A percentile compares a stretch with the other conserved stretches of the same genome.
phyloP scores from a whole-genome alignment of 352 stramenopile genomes.

The Globisporangium echinulatum region DNA sequence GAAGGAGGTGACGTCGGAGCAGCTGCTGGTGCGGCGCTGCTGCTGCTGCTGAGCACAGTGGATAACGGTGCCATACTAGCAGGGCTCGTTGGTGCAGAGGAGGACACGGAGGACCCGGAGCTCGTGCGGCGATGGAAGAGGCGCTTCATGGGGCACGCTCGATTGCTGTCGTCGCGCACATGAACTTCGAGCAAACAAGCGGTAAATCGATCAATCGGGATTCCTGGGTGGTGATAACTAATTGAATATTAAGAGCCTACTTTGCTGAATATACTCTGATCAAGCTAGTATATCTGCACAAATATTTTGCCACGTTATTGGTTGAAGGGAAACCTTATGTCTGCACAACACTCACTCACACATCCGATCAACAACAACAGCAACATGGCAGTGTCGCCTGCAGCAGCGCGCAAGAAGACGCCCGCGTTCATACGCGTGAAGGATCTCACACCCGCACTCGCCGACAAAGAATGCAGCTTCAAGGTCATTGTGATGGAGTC shows the following conservation, averaged over 20 bases:
- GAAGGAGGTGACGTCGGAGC: not conserved
- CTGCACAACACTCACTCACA: too few species aligned
- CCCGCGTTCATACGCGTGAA: constrained; percentile 51
- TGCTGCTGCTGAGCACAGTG: not conserved
- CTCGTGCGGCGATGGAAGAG: constrained; percentile 40
- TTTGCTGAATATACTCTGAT: not conserved
- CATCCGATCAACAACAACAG: not conserved
- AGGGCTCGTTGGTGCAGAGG: constrained; percentile 5
- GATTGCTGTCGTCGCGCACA: not conserved
- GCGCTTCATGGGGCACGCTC: constrained; percentile 31
- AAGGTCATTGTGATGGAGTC: constrained; percentile 82
- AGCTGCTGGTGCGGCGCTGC: not conserved
- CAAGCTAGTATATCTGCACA: too few species aligned
- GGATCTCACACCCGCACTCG: constrained; percentile 56
- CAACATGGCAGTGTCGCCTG: not conserved
- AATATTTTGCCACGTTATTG: too few species aligned
- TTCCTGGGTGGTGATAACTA: too few species aligned
- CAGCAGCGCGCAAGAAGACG: constrained; percentile 38
- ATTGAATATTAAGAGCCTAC: not conserved
- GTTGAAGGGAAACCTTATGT: too few species aligned
- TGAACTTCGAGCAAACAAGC: not conserved
- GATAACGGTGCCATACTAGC: not conserved
- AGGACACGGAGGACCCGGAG: constrained; percentile 10
- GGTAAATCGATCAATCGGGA: not conserved
- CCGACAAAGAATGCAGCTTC: constrained; percentile 57